Evolutionary conservation across 768 basidiomycete genomes (phyloP).

Genomic region (Agrocybe pediades): DNA sequence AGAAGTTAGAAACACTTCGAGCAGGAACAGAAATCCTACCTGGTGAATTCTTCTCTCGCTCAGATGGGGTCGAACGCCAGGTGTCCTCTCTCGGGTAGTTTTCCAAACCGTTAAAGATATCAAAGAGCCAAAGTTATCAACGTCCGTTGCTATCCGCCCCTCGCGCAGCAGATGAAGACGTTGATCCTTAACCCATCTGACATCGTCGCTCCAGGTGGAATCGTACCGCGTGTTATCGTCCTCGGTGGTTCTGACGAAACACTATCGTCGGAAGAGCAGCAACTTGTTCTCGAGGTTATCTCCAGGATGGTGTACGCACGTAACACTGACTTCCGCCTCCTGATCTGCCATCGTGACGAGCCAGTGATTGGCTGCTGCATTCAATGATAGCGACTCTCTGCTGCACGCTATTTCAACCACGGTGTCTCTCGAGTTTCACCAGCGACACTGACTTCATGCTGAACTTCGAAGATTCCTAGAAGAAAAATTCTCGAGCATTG

Average conservation of each 20-base stretch:
- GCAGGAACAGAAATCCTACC: background rate
- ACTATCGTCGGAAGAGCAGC: background rate
- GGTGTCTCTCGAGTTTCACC: background rate
- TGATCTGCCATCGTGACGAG: background rate
- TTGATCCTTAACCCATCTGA: background rate
- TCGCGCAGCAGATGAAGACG: background rate
- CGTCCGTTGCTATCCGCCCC: background rate
- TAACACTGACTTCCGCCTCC: background rate
- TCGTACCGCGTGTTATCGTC: background rate
- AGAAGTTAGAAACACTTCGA: background rate
- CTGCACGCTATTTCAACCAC: background rate
- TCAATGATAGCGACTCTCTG: background rate
- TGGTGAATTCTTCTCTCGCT: conserved; percentile 2
- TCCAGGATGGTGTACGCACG: background rate
- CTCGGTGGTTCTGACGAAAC: background rate
- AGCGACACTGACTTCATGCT: background rate
- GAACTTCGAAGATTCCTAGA: background rate
- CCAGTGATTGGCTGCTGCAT: background rate
- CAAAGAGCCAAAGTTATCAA: background rate
- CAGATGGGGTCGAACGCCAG: background rate
- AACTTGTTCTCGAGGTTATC: background rate
- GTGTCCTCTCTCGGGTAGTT: background rate
- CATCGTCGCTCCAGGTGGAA: background rate
- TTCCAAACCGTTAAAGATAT: background rate
- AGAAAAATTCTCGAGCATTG: background rate